Base-by-base conservation (phyloP, 441 rosid species). In the Syzygium syzygioides region DNA sequence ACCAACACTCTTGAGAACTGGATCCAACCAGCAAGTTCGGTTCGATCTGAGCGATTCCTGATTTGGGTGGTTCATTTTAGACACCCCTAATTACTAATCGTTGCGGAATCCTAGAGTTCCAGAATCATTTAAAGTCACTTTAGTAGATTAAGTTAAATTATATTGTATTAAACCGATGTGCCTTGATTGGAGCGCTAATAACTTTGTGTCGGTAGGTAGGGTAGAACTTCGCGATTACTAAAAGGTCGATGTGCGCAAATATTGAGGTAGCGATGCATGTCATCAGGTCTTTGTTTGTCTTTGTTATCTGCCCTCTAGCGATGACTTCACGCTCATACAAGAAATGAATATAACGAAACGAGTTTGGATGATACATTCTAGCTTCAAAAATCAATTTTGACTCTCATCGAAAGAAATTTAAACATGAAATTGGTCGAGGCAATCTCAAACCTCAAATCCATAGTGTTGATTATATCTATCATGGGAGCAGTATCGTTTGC, bases 11-110 rank as follows among this genome's bases (percentile, higher is more conserved):
- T 7, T 9, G 7, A 0, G 7, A 45, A 45, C 9, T 1, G 9
- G 7, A 45, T 7, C 48, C 0, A 45, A 45, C 7, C 48, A 7
- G 48, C 48, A 0, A 45, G 48, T 45, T 45, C 9, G 48, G 9
- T 45, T 7, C 7, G 7, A 0, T 45, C 9, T 7, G 0, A 1
- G 48, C 48, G 7, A 1, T 45, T 45, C 1, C 1, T 1, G 48
- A 1, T 45, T 45, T 45, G 48, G 9, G 7, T 0, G 9, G 48
- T 7, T 1, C 7, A 2, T 45, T 45, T 45, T 45, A 1, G 1
- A 8, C 9, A 1, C 2, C 48, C 9, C 48, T 45, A 45, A 45
- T 7, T 45, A 45, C 30, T 10, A 37, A 7, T 11, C 20, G 10
- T 30, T 64, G 34, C 23, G 14, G 1, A 64, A 64, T 64, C 71